These are phyloP conservation scores for Fusarium sp. DNA, from an alignment of 2,329 filamentous ascomycete genomes.

Conservation along the genomic window DNA sequence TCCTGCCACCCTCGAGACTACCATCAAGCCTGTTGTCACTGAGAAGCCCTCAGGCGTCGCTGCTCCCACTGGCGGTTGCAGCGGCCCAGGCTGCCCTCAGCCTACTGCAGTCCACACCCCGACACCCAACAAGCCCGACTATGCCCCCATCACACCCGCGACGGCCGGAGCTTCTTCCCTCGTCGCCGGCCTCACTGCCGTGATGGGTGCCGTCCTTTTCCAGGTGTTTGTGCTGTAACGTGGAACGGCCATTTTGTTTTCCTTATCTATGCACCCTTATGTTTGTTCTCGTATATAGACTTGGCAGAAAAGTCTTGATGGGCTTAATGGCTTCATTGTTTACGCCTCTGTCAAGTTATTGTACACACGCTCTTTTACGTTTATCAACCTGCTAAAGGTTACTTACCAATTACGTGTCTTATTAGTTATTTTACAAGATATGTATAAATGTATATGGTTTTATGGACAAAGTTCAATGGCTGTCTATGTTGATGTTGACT, in stretches of 20 bases:
- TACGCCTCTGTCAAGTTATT: background rate
- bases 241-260: background rate
- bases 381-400: background rate
- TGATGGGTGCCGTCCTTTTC: constrained; percentile 42
- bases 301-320: constrained; percentile 5
- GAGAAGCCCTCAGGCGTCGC: constrained; percentile 34
- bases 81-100: constrained; percentile 37
- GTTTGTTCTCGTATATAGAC: constrained; percentile 13
- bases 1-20: constrained; percentile 31
- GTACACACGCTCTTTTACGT: background rate
- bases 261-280: background rate
- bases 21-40: constrained; percentile 32
- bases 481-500: background rate
- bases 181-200: constrained; percentile 39
- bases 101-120: constrained; percentile 11
- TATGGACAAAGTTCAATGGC: background rate
- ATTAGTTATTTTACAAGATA: background rate
- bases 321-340: constrained; percentile 1
- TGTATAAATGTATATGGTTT: background rate
- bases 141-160: constrained; percentile 50
- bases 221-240: constrained; percentile 46
- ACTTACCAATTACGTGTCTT: background rate
- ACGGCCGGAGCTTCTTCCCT: constrained; percentile 60
- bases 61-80: constrained; percentile 42
- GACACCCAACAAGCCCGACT: constrained; percentile 1